Percentiles rank a stretch among this genome's conserved stretches.
phyloP scores from a whole-genome alignment of 768 basidiomycete species.

The Mycena pura region DNA sequence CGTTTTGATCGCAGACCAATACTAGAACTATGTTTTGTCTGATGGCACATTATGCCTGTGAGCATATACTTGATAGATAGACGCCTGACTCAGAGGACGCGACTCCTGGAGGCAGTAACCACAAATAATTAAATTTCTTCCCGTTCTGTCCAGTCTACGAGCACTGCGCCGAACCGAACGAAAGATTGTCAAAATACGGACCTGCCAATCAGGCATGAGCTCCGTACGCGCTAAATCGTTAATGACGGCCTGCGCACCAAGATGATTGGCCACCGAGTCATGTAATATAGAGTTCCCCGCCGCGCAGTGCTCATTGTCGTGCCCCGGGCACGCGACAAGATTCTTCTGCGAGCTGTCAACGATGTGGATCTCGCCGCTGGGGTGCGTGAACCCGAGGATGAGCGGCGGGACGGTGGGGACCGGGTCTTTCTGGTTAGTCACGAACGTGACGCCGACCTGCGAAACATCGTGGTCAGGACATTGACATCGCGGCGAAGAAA shows the following conservation, averaged over 20 bases:
- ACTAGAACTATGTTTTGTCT: no score
- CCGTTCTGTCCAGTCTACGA: no score
- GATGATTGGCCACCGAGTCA: slow-evolving; percentile 14
- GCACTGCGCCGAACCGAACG: slow-evolving; percentile 31
- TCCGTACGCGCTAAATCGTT: no score
- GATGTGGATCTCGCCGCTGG: slow-evolving; percentile 44
- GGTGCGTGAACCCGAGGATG: slow-evolving; percentile 43
- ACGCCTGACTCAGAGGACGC: no score
- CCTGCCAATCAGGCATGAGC: slow-evolving; percentile 23
- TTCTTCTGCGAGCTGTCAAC: slow-evolving; percentile 27
- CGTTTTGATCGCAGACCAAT: no score
- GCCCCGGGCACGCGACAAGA: slow-evolving; percentile 43
- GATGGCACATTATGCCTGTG: no score
- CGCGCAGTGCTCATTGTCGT: slow-evolving; percentile 40
- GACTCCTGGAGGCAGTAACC: no score
- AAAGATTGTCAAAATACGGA: slow-evolving; percentile 38
- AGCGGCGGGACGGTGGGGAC: slow-evolving; percentile 47
- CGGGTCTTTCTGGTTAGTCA: slow-evolving; percentile 50
- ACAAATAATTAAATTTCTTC: no score
- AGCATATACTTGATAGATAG: no score
- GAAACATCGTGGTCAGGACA: background rate
- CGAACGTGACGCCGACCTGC: slow-evolving; percentile 37
- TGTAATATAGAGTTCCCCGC: background rate
- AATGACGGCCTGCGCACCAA: slow-evolving; percentile 29
- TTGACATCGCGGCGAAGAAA: background rate